Percentiles rank a stretch among this genome's conserved stretches.
phyloP scores from a whole-genome alignment of 257 asterid species.

The Ophiorrhiza pumila region DNA sequence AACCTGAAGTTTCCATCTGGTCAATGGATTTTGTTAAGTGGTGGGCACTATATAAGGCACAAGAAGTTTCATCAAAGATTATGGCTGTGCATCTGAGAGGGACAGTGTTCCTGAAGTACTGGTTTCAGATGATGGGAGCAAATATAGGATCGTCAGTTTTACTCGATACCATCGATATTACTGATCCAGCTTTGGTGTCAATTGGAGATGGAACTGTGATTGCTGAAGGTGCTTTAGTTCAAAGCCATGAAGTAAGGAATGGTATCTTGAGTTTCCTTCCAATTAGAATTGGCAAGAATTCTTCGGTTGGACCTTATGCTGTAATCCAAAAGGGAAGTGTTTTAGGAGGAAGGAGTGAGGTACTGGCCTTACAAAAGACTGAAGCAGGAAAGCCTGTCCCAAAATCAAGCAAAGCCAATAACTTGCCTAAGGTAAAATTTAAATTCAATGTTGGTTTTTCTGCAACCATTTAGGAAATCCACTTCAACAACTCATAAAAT shows the following conservation, averaged over 20 bases:
- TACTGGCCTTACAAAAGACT: constrained; percentile 49
- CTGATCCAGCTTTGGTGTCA: constrained; percentile 66
- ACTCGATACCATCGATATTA: constrained; percentile 59
- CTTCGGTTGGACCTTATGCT: constrained; percentile 58
- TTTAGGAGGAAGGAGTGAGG: constrained; percentile 49
- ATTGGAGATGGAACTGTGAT: constrained; percentile 56
- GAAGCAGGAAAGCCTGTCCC: constrained; percentile 37
- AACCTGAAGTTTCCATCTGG: constrained; percentile 52
- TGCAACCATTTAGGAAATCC: neutral
- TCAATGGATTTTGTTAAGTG: constrained; percentile 61
- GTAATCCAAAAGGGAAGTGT: constrained; percentile 61
- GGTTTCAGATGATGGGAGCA: constrained; percentile 71
- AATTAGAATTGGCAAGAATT: constrained; percentile 52
- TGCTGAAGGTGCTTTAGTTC: constrained; percentile 71
- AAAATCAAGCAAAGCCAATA: constrained; percentile 33
- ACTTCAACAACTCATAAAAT: neutral
- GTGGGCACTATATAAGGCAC: constrained; percentile 81
- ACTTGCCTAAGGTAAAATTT: constrained; percentile 36
- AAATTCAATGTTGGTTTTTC: neutral
- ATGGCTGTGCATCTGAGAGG: constrained; percentile 71
- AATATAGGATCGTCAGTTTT: constrained; percentile 63
- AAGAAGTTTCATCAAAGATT: constrained; percentile 60
- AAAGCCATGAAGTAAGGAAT: constrained; percentile 63
- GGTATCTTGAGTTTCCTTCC: constrained; percentile 57
- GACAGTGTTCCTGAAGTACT: constrained; percentile 58